Base-by-base conservation (phyloP, 192 early-diverging fungal species). In the Phycomyces nitens region DNA sequence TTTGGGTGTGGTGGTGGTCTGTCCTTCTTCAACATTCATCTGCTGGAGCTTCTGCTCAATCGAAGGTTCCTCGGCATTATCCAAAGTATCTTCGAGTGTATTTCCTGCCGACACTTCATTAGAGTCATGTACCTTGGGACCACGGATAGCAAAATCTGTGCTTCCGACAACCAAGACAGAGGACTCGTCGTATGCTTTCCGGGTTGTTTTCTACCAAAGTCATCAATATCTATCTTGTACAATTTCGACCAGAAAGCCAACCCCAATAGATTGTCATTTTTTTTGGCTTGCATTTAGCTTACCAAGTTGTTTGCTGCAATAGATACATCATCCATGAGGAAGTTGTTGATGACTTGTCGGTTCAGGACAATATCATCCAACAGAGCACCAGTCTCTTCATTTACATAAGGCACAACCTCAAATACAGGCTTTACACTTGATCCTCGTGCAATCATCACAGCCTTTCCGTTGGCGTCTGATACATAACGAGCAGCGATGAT, bases 141-240 rank as follows among this genome's bases (percentile, higher is more conserved):
- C 60, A 16, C 77, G 68, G 16, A 78, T 60, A 18, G 71, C 68
- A 23, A 75, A 76, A 41, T 81, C 77, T 6, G 70, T 29, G 21
- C 53, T 70, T 2, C 80, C 80, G 43, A 65, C 41, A 5, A 61
- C 74, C 14, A 70, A 80, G 7, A 78, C 75, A 38, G 71, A 54
- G 26, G 74, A 76, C 52, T 83, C 82, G 43, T 83, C 75, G 58
- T 83, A 83, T 72, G 66, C 53, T 65, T 83, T 83, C 50, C 79
- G 77, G 15, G 79, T 83, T n/a, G 77, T 77, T 65, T 77, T 77
- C 66, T 47, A 47, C 12, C 3, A 18, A 2, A n/a, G 12, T 3
- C 2, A 11, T 47, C 44, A 47, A 47, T 47, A 14, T 47, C 41
- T 42, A 42, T 42, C 3, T 66, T 9, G n/a, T 66, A 29, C 44